Percentiles rank a stretch among this genome's conserved stretches.
These are phyloP conservation scores for Diaporthe batatas DNA, from an alignment of 2,329 filamentous ascomycete genomes.

Conservation along the genomic window DNA sequence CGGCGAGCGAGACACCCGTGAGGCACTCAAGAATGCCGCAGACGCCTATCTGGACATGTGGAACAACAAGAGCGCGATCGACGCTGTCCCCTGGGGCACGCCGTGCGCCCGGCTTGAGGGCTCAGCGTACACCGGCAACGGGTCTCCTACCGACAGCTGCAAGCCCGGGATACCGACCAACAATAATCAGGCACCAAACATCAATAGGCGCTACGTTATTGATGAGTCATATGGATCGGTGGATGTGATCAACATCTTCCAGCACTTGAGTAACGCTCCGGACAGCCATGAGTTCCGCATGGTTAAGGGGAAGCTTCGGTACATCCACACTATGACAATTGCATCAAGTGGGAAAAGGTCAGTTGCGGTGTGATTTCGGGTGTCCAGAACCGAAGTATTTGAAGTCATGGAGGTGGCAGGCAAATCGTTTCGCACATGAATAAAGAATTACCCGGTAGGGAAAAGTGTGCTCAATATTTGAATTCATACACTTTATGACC, in stretches of 20 bases:
- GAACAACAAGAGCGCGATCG: conserved; percentile 48
- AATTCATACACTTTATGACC: background rate
- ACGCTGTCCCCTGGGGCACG: conserved; percentile 52
- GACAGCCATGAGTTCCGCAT: conserved; percentile 51
- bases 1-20: conserved; percentile 46
- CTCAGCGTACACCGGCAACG: conserved; percentile 41
- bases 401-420: background rate
- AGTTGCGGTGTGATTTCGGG: background rate
- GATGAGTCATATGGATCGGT: conserved; percentile 49
- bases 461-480: background rate
- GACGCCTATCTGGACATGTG: conserved; percentile 54
- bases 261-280: conserved; percentile 45
- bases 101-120: conserved; percentile 52
- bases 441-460: background rate
- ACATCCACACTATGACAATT: conserved; percentile 50
- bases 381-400: background rate
- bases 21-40: conserved; percentile 47
- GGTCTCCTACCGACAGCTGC: conserved; percentile 34
- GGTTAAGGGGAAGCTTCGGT: conserved; percentile 49
- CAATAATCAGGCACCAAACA: conserved; percentile 46
- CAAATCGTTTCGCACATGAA: background rate
- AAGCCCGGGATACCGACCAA: conserved; percentile 26
- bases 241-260: conserved; percentile 50
- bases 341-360: conserved; percentile 10
- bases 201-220: conserved; percentile 50